A percentile compares a stretch with the other conserved stretches of the same genome.
phyloP scores from a whole-genome alignment of 768 basidiomycete genomes.

The Leccinellum rugosiceps region DNA sequence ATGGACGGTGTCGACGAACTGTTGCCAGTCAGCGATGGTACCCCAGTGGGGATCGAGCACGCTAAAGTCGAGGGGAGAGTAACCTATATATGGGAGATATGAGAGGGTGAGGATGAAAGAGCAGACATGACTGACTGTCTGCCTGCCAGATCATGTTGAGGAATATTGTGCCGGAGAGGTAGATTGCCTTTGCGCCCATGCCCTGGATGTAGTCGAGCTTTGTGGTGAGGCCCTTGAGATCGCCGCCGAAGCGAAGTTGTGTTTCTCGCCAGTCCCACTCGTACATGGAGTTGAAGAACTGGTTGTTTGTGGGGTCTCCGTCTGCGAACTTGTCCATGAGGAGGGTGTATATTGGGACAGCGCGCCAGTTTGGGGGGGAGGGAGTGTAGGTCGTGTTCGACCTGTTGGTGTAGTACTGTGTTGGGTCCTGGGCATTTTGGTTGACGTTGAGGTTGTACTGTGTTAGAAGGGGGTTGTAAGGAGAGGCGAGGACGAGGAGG shows the following conservation, averaged over 20 bases:
- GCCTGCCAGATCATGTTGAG: slow-evolving; percentile 97
- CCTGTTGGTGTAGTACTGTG: slow-evolving; percentile 63
- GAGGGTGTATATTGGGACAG: slow-evolving; percentile 74
- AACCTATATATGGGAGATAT: slow-evolving; percentile 44
- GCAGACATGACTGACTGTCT: slow-evolving; percentile 63
- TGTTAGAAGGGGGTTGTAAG: slow-evolving; percentile 62
- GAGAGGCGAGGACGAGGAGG: slow-evolving; percentile 51
- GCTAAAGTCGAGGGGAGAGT: slow-evolving; percentile 89
- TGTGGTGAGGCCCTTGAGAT: slow-evolving; percentile 71
- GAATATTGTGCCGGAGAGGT: slow-evolving; percentile 91
- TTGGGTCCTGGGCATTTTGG: slow-evolving; percentile 60
- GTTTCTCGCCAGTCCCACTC: slow-evolving; percentile 89
- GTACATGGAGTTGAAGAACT: slow-evolving; percentile 75
- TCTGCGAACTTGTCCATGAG: slow-evolving; percentile 94
- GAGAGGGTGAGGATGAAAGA: background rate
- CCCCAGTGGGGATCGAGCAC: slow-evolving; percentile 94
- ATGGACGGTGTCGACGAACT: slow-evolving; percentile 74
- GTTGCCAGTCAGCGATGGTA: slow-evolving; percentile 73
- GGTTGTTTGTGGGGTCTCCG: slow-evolving; percentile 89
- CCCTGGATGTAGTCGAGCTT: slow-evolving; percentile 86
- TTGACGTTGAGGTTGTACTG: slow-evolving; percentile 81
- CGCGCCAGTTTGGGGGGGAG: slow-evolving; percentile 85
- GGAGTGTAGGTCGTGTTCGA: slow-evolving; percentile 66
- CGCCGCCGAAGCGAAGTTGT: slow-evolving; percentile 86
- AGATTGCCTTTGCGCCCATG: slow-evolving; percentile 83